These are phyloP conservation scores for Fusarium pseudonygamai DNA, from an alignment of 2,329 filamentous ascomycete species.

Conservation along the genomic window DNA sequence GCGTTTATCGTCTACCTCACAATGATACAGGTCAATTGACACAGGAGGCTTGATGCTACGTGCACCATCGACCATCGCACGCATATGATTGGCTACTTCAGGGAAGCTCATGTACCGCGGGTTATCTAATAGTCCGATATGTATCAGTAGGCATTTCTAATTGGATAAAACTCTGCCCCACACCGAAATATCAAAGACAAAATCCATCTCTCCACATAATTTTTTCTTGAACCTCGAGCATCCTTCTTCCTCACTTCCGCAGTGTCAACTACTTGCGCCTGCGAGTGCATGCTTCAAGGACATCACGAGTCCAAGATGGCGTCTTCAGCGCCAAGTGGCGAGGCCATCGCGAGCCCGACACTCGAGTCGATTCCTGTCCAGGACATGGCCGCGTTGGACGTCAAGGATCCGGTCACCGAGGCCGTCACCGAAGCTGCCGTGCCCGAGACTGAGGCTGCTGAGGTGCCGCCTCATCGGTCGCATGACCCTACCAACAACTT, in stretches of 20 bases:
- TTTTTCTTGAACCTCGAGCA: constrained; percentile 33
- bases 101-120: constrained; percentile 2
- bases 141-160: not conserved
- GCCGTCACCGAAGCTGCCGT: constrained; percentile 18
- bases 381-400: constrained; percentile 41
- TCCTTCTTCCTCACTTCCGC: constrained; percentile 33
- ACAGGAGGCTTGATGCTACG: constrained; percentile 32
- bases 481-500: constrained; percentile 77
- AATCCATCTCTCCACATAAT: constrained; percentile 33
- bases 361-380: constrained; percentile 32
- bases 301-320: constrained; percentile 33
- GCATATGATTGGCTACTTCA: constrained; percentile 33
- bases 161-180: not conserved
- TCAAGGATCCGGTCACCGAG: constrained; percentile 40
- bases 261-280: constrained; percentile 29
- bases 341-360: constrained; percentile 29
- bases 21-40: constrained; percentile 30
- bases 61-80: not conserved
- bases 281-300: constrained; percentile 40
- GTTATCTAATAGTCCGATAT: constrained; percentile 2
- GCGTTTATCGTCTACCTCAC: constrained; percentile 14
- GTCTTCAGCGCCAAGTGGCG: constrained; percentile 38
- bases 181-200: constrained; percentile 35
- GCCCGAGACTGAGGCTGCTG: constrained; percentile 22
- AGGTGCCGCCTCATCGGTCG: constrained; percentile 69